phyloP scores from a whole-genome alignment of 2,329 filamentous ascomycete species.

The Botrytis medusae region DNA sequence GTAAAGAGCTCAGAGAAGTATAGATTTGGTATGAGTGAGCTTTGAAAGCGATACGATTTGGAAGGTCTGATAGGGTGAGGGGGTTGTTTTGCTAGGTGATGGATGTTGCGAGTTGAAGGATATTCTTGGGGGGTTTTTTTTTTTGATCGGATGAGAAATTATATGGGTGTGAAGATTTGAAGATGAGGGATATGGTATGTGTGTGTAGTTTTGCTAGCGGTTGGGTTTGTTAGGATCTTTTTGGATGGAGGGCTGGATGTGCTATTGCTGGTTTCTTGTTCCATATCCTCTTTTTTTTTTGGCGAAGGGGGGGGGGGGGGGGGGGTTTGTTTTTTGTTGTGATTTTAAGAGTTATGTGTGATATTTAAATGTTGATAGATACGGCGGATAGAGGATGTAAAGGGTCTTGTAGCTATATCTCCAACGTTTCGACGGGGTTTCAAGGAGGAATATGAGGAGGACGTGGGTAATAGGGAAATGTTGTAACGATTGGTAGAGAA shows the following conservation, averaged over 20 bases:
- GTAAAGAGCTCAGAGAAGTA: not conserved
- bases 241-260: not conserved
- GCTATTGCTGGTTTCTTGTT: not conserved
- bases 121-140: no score
- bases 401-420: accelerated
- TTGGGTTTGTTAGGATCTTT: not conserved
- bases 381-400: accelerated
- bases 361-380: not conserved
- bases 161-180: not conserved
- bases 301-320: no score
- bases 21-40: not conserved
- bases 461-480: slow-evolving; percentile 7
- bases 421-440: accelerated
- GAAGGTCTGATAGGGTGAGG: no score
- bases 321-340: no score
- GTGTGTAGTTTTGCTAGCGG: not conserved
- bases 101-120: not conserved
- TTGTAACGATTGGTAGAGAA: not conserved
- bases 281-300: not conserved
- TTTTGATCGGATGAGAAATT: no score
- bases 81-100: not conserved
- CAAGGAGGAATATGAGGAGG: slow-evolving; percentile 19
- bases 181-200: not conserved
- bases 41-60: not conserved
- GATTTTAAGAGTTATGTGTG: not conserved